phyloP scores from a whole-genome alignment of 2,329 filamentous ascomycete species.

The Paraconiothyrium brasiliense region DNA sequence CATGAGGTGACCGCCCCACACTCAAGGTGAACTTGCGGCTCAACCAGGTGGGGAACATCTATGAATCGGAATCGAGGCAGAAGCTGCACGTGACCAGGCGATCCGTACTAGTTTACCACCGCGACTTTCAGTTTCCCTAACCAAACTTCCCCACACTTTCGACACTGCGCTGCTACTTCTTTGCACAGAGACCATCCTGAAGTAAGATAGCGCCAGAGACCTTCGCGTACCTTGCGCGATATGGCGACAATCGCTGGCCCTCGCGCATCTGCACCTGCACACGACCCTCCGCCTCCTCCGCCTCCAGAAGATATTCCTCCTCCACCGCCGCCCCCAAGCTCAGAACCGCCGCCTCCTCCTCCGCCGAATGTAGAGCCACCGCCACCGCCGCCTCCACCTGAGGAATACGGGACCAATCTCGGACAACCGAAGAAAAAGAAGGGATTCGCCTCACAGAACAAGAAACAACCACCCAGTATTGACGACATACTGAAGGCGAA shows the following conservation, averaged over 20 bases:
- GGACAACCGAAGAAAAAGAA: slow-evolving; percentile 61
- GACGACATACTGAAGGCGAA: slow-evolving; percentile 88
- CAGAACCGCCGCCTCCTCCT: slow-evolving; percentile 31
- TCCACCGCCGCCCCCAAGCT: slow-evolving; percentile 51
- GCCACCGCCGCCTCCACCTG: slow-evolving; percentile 34
- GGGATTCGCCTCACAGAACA: slow-evolving; percentile 59
- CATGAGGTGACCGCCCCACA: neutral
- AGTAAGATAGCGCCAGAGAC: neutral
- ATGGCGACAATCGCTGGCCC: slow-evolving; percentile 21
- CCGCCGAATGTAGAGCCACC: slow-evolving; percentile 25
- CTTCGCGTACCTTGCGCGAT: neutral
- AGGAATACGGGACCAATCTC: slow-evolving; percentile 37
- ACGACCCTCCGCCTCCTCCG: slow-evolving; percentile 40
- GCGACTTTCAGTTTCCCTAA: neutral
- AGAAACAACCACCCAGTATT: slow-evolving; percentile 73
- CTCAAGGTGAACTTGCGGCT: neutral
- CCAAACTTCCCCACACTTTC: neutral
- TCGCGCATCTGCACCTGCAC: slow-evolving; percentile 18
- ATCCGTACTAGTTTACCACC: slow-evolving; percentile 6
- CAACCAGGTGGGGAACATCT: neutral
- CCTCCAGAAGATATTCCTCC: slow-evolving; percentile 46
- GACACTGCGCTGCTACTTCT: neutral
- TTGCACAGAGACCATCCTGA: neutral
- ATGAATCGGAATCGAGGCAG: neutral
- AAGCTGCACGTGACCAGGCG: slow-evolving; percentile 28